phyloP scores from a whole-genome alignment of 1,284 basidiomycete species.

The Rugiboletus extremiorientalis region DNA sequence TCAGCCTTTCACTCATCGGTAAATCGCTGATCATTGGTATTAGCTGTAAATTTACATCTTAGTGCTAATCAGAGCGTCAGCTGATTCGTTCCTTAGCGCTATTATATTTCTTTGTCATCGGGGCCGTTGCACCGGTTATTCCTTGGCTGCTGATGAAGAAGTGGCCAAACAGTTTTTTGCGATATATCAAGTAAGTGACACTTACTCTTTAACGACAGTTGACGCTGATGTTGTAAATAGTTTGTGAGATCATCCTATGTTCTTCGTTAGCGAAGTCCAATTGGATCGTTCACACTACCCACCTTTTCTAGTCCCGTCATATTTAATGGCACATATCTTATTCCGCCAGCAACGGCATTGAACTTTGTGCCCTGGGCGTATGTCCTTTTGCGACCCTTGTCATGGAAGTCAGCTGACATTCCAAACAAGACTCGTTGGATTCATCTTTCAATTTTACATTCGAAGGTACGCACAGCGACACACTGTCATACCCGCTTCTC shows the following conservation, averaged over 20 bases:
- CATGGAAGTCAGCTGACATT: neutral
- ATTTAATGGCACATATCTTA: conserved; percentile 34
- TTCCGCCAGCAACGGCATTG: conserved; percentile 43
- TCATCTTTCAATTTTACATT: conserved; percentile 63
- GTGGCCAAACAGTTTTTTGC: conserved; percentile 45
- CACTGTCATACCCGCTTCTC: conserved; percentile 22
- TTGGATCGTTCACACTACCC: neutral
- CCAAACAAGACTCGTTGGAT: conserved; percentile 42
- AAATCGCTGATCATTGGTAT: conserved; percentile 7
- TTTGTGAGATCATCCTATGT: conserved; percentile 20
- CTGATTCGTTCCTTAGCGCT: conserved; percentile 31
- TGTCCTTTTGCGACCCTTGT: conserved; percentile 12
- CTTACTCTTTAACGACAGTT: neutral
- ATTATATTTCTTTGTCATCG: conserved; percentile 48
- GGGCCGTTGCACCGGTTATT: conserved; percentile 43
- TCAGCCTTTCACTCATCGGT: neutral
- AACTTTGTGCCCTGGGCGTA: conserved; percentile 44
- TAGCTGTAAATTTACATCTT: conserved; percentile 13
- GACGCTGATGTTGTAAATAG: conserved; percentile 5
- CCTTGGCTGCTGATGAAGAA: conserved; percentile 42
- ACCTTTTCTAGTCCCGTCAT: conserved; percentile 29
- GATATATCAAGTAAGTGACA: conserved; percentile 44
- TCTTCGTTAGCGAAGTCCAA: neutral
- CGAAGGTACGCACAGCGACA: conserved; percentile 37
- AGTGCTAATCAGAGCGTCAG: neutral